Conservation (phyloP, 2,329 filamentous ascomycete genomes). For the Hirsutella rhossiliensis region DNA sequence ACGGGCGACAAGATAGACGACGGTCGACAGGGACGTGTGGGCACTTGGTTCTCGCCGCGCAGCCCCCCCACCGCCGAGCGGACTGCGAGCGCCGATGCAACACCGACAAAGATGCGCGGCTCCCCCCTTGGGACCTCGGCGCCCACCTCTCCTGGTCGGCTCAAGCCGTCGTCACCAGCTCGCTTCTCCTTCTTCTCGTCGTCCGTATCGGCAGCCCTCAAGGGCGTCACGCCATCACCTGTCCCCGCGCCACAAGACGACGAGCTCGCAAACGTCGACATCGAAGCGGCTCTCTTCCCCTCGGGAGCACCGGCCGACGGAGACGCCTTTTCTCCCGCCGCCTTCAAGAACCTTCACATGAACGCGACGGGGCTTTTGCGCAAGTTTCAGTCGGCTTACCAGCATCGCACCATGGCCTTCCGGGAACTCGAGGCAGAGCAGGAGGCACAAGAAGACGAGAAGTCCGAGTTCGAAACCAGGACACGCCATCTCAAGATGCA, state of each 20-base stretch:
- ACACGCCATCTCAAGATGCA: conserved; percentile 44
- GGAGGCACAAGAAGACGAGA: conserved; percentile 41
- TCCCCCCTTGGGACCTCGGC: not conserved
- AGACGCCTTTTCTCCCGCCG: conserved; percentile 44
- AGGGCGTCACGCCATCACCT: conserved; percentile 10
- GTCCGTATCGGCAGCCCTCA: conserved; percentile 31
- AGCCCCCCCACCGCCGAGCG: conserved; percentile 3
- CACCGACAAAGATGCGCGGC: conserved; percentile 3
- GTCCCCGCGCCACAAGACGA: conserved; percentile 27
- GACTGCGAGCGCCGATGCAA: not conserved
- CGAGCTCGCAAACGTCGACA: conserved; percentile 42
- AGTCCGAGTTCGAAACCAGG: conserved; percentile 41
- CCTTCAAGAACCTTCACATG: conserved; percentile 48
- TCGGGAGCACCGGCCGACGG: conserved; percentile 25
- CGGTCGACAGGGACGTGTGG: conserved; percentile 7
- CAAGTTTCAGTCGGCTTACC: conserved; percentile 47
- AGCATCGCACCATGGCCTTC: conserved; percentile 35
- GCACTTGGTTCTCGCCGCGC: conserved; percentile 12
- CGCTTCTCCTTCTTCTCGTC: conserved; percentile 35
- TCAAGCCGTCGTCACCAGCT: conserved; percentile 10
- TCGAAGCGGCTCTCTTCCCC: conserved; percentile 42
- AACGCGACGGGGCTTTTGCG: conserved; percentile 43
- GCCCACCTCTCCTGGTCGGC: not conserved
- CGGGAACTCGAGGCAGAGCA: conserved; percentile 40
- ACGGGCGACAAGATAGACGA: conserved; percentile 15